Percentiles rank a stretch among this genome's conserved stretches.
phyloP scores from a whole-genome alignment of 2,329 filamentous ascomycete species.

The Clarireedia hainanense region DNA sequence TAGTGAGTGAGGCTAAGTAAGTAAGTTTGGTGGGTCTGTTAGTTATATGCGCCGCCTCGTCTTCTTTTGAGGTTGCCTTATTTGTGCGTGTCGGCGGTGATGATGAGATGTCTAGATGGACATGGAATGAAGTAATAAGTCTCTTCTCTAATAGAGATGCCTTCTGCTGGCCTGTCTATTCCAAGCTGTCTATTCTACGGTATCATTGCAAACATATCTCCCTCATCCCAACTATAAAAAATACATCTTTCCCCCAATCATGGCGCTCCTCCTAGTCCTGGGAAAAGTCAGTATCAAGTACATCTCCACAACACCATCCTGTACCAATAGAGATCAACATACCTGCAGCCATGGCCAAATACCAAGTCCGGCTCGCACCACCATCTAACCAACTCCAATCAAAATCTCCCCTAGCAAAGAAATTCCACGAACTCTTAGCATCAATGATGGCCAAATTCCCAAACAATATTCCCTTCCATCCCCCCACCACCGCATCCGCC shows the following conservation, averaged over 20 bases:
- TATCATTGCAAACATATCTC: no score
- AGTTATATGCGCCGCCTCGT: no score
- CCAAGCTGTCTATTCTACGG: no score
- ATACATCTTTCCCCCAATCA: background rate
- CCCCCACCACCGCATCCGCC: constrained; percentile 57
- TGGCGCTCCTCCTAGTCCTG: constrained; percentile 5
- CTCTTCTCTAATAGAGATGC: no score
- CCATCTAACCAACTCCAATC: constrained; percentile 67
- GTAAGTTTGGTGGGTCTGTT: no score
- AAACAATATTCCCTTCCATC: constrained; percentile 81
- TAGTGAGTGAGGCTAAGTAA: no score
- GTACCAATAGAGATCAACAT: constrained; percentile 5
- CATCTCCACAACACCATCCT: background rate
- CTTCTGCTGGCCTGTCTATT: no score
- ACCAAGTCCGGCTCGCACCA: constrained; percentile 79
- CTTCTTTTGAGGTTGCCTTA: no score
- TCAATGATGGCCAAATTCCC: constrained; percentile 76
- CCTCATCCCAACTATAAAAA: no score
- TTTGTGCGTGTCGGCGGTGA: no score
- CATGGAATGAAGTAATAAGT: no score
- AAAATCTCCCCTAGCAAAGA: constrained; percentile 63
- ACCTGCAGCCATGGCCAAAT: constrained; percentile 71
- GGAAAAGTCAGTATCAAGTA: background rate
- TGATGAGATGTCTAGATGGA: no score
- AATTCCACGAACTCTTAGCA: constrained; percentile 60